Evolutionary conservation across 106 monocot species (phyloP).

Genomic region (Vanilla planifolia): DNA sequence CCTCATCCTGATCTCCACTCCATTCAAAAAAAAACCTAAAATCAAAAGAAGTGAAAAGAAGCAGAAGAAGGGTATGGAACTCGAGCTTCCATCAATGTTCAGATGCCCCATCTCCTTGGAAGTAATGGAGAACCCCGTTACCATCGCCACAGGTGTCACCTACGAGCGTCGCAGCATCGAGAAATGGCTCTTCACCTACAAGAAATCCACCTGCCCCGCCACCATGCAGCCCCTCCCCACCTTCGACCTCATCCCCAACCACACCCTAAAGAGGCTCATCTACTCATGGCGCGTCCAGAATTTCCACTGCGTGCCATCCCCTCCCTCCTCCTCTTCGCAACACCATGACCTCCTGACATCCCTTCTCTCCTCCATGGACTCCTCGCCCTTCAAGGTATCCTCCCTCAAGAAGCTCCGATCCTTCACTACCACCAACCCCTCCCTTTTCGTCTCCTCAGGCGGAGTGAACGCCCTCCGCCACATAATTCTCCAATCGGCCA

Average conservation of each 20-base stretch:
- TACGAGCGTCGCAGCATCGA: constrained; percentile 82
- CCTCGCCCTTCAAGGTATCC: constrained; percentile 57
- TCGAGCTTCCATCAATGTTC: constrained; percentile 34
- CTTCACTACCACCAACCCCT: constrained; percentile 1
- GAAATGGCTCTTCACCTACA: constrained; percentile 53
- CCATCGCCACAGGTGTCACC: constrained; percentile 74
- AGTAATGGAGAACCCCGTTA: constrained; percentile 82
- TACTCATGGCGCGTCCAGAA: constrained; percentile 32
- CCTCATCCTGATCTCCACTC: neutral
- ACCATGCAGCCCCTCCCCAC: constrained; percentile 40
- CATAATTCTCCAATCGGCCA: constrained; percentile 20
- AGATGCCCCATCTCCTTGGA: constrained; percentile 77
- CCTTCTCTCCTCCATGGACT: constrained; percentile 32
- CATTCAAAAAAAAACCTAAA: neutral
- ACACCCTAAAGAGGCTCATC: constrained; percentile 52
- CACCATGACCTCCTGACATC: constrained; percentile 18
- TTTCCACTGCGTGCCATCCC: neutral
- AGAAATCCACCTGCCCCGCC: constrained; percentile 42
- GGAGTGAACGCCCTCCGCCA: constrained; percentile 36
- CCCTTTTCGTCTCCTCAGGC: constrained; percentile 21
- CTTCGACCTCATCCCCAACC: constrained; percentile 45
- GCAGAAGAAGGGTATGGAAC: neutral
- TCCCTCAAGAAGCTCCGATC: constrained; percentile 44
- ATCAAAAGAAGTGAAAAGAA: neutral
- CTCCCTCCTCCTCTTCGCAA: neutral